Evolutionary conservation across 495 filamentous ascomycete species (phyloP).

Genomic region (Neurospora africana): DNA sequence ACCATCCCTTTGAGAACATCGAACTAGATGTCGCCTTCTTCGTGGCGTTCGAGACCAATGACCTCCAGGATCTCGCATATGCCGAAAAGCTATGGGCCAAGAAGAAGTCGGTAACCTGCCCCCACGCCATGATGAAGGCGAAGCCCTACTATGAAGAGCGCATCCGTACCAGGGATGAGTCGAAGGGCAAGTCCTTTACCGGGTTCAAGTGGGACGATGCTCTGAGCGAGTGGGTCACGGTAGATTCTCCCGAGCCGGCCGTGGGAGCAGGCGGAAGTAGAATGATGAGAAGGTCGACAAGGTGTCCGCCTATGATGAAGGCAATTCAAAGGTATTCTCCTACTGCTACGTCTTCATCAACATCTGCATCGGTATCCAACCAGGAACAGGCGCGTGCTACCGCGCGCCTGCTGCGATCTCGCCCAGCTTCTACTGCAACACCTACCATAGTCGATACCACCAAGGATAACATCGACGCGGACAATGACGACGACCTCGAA

Average conservation of each 20-base stretch:
- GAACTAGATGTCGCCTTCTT: constrained; percentile 26
- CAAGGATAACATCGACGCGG: background rate
- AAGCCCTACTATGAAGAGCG: background rate
- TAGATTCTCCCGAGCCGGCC: constrained; percentile 16
- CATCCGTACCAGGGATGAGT: background rate
- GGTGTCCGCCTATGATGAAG: background rate
- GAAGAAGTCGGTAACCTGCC: background rate
- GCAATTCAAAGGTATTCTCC: background rate
- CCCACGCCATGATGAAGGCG: background rate
- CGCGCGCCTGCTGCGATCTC: background rate
- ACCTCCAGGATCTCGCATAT: constrained; percentile 32
- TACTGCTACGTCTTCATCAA: background rate
- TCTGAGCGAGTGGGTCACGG: constrained; percentile 44
- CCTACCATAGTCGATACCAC: background rate
- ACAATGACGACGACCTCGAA: background rate
- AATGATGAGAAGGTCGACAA: background rate
- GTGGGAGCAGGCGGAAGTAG: background rate
- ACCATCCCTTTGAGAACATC: constrained; percentile 11
- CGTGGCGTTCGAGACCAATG: constrained; percentile 31
- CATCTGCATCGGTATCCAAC: background rate
- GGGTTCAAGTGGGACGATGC: constrained; percentile 43
- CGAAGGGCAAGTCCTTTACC: constrained; percentile 10
- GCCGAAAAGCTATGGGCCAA: constrained; percentile 26
- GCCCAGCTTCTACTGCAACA: background rate
- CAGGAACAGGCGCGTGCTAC: background rate